Evolutionary conservation across 805 yeast species (phyloP), one percentile per base, ranked within the genome.

Genomic region (Candida silvicultrix): DNA sequence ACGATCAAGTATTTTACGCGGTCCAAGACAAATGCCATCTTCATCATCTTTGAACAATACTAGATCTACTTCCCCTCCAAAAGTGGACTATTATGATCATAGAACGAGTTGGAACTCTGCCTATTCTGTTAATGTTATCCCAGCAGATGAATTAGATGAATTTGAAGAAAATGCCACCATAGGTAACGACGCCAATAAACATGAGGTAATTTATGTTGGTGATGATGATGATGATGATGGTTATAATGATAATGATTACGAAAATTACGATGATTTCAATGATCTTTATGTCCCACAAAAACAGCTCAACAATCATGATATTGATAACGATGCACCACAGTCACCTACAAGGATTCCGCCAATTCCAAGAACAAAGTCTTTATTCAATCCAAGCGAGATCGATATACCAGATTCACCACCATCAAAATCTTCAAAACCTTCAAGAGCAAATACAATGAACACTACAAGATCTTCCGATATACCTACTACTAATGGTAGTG

Each of bases 41-140:
- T 36, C 37, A 12, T 34, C 45, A 15, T 43, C 54, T 3, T 19
- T 38, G 21, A n/a, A n/a, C 15, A 25, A 18, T 31, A 25, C 20
- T 6, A 18, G 38, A 11, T 50, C 59, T 4, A 45, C 57, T 4
- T 59, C 63, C 2, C 63, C 63, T 2, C 49, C 49, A 18, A 59
- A 49, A 16, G 48, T 43, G 1, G 46, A 54, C 2, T 59, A 58
- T 23, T 56, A 59, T 43, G 59, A 58, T 29, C 50, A 56, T 32
- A 50, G 63, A 50, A 56, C 52, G 6, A 59, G 63, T 45, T 59
- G 61, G 61, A 50, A 45, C 31, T 59, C 62, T 3, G 59, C 53
- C n/a, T 57, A 52, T 22, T 55, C 59, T 10, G 44, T 50, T 0
- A 50, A 54, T 38, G 45, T 55, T 1, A 43, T 47, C 36, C 40